Evolutionary conservation across 768 basidiomycete species (phyloP).

Genomic region (Mycena venus): DNA sequence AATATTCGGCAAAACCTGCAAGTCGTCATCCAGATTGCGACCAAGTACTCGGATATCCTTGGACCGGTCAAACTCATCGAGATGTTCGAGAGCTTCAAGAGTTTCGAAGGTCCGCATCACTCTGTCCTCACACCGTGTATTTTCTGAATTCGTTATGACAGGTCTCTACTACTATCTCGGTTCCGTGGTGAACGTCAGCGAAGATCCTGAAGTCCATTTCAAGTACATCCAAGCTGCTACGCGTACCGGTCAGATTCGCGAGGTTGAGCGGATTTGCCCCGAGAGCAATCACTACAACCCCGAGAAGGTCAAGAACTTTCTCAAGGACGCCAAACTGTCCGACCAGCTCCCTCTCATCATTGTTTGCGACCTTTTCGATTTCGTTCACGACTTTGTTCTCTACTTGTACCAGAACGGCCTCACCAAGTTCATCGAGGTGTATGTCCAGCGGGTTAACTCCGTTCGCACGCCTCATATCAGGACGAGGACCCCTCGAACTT

Average conservation of each 20-base stretch:
- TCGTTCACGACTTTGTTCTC: conserved; percentile 97
- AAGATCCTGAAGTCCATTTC: conserved; percentile 98
- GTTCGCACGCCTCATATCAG: too few species aligned
- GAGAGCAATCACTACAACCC: conserved; percentile 98
- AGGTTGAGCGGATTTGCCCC: conserved; percentile 98
- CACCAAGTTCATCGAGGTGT: conserved; percentile 97
- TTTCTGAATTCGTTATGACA: conserved; percentile 45
- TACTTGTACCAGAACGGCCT: conserved; percentile 99
- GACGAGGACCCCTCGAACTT: too few species aligned
- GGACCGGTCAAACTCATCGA: conserved; percentile 97
- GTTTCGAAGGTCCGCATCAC: conserved; percentile 80
- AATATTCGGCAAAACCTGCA: too few species aligned
- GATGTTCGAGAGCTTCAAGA: conserved; percentile 98
- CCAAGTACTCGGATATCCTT: conserved; percentile 99
- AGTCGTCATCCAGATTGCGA: too few species aligned
- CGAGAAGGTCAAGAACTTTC: conserved; percentile 99
- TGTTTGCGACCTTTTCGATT: conserved; percentile 99
- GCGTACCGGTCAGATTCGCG: conserved; percentile 96
- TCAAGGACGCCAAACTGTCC: conserved; percentile 98
- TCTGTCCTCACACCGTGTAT: neutral
- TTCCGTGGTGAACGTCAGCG: conserved; percentile 97
- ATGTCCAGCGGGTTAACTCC: too few species aligned
- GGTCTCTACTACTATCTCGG: conserved; percentile 99
- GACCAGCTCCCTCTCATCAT: conserved; percentile 99
- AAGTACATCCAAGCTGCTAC: conserved; percentile 99